Conservation (phyloP, 1,284 basidiomycete genomes). For the Heterobasidion irregulare region DNA sequence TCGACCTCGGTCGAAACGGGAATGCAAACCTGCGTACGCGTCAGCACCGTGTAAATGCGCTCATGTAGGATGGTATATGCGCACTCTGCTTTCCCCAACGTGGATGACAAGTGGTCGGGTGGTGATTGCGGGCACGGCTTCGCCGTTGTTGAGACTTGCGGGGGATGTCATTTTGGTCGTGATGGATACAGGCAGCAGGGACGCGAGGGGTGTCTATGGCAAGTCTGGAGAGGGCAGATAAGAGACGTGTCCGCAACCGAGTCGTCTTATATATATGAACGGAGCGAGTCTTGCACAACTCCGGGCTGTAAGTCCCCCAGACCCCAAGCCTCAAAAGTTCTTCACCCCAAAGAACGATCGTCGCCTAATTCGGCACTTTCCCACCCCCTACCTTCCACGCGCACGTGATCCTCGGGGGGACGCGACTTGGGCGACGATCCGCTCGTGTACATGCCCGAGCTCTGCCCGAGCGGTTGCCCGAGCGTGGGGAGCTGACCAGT, state of each 20-base stretch:
- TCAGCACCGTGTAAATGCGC: background rate
- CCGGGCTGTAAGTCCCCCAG: background rate
- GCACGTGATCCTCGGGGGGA: background rate
- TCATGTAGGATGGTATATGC: conserved; percentile 2
- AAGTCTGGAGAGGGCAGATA: background rate
- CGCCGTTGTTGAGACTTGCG: conserved; percentile 6
- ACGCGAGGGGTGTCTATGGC: background rate
- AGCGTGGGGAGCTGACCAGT: too few relatives aligned
- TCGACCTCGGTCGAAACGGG: conserved; percentile 71
- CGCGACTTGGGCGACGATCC: background rate
- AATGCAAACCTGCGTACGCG: conserved; percentile 56
- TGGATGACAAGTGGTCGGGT: conserved; percentile 12
- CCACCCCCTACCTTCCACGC: background rate
- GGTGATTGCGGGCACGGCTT: conserved; percentile 6
- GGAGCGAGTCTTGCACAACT: background rate
- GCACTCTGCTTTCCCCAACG: conserved; percentile 13
- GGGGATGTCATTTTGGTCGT: conserved; percentile 4
- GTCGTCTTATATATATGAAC: background rate
- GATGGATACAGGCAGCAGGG: background rate
- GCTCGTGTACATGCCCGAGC: background rate
- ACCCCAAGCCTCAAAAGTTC: background rate
- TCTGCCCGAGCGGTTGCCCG: background rate
- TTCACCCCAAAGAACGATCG: background rate
- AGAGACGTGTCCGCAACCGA: background rate
- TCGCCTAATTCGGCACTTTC: background rate